A percentile compares a stretch with the other conserved stretches of the same genome.
Evolutionary conservation across 176 grass and related monocot genomes (phyloP).

Genomic region (Triticum dicoccoides): DNA sequence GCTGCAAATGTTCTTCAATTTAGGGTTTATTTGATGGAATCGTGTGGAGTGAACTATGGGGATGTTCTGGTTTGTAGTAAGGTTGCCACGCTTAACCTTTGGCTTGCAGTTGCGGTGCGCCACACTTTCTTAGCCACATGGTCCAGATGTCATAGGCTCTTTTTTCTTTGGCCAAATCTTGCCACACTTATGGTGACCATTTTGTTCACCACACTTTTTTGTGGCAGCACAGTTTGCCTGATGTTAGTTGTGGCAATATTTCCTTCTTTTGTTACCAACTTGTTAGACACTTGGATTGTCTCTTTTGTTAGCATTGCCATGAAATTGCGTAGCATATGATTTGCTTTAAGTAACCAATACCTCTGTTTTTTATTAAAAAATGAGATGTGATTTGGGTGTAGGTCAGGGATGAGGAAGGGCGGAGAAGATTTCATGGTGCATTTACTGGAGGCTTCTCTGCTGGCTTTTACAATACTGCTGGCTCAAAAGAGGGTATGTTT

Average conservation of each 20-base stretch:
- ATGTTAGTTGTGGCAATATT: not conserved
- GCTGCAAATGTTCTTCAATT: not conserved
- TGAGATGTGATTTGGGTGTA: slow-evolving; percentile 22
- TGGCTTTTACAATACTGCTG: slow-evolving; percentile 92
- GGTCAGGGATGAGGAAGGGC: slow-evolving; percentile 95
- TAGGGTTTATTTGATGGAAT: not conserved
- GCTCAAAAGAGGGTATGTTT: slow-evolving; percentile 82
- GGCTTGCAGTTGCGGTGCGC: not conserved
- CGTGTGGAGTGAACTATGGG: not conserved
- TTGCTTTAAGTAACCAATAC: not conserved
- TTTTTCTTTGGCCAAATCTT: not conserved
- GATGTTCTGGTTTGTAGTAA: too few species aligned
- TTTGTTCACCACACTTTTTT: not conserved
- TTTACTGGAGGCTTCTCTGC: slow-evolving; percentile 95
- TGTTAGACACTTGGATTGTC: not conserved
- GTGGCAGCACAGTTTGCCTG: not conserved
- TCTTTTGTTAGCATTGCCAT: not conserved
- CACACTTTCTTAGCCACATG: not conserved
- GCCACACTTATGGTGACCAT: not conserved
- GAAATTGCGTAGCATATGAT: not conserved
- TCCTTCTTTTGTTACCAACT: not conserved
- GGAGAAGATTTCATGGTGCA: slow-evolving; percentile 94
- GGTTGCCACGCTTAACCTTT: too few species aligned
- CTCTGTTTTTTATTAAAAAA: not conserved
- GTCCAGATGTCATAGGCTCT: not conserved